These are phyloP conservation scores for Wallacemonas sp. DNA, from an alignment of 208 protist genomes.

Conservation along the genomic window DNA sequence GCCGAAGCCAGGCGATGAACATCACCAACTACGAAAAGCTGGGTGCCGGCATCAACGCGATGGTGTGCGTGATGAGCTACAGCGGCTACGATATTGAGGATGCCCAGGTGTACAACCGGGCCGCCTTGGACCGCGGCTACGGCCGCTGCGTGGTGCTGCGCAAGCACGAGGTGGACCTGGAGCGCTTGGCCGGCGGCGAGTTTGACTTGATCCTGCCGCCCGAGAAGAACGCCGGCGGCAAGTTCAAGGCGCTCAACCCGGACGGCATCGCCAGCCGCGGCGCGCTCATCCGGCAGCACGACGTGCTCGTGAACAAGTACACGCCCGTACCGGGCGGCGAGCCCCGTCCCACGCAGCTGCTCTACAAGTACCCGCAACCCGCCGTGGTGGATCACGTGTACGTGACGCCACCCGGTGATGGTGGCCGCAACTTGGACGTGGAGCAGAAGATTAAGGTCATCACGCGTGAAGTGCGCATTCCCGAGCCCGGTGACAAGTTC, in stretches of 20 bases:
- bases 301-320: conserved; percentile 97
- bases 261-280: conserved; percentile 95
- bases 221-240: conserved; percentile 51
- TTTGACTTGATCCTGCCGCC: conserved; percentile 79
- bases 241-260: conserved; percentile 86
- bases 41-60: conserved; percentile 99
- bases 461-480: conserved; percentile 91
- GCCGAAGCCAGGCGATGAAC: conserved; percentile 96
- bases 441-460: conserved; percentile 96
- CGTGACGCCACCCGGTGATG: conserved; percentile 87
- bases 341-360: conserved; percentile 61
- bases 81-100: conserved; percentile 99
- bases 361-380: conserved; percentile 93
- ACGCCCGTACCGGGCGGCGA: conserved; percentile 54
- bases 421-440: conserved; percentile 79
- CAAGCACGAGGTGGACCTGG: conserved; percentile 88
- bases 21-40: conserved; percentile 96
- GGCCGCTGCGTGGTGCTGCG: conserved; percentile 94
- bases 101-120: conserved; percentile 98
- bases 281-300: conserved; percentile 82
- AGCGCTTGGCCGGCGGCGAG: conserved; percentile 62
- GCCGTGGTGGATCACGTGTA: conserved; percentile 96
- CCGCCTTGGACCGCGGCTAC: conserved; percentile 97
- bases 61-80: conserved; percentile 99
- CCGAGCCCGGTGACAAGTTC: conserved; percentile 99